Evolutionary conservation across 1,139 yeast genomes (phyloP).

Genomic region (Geotrichum aggregatum): DNA sequence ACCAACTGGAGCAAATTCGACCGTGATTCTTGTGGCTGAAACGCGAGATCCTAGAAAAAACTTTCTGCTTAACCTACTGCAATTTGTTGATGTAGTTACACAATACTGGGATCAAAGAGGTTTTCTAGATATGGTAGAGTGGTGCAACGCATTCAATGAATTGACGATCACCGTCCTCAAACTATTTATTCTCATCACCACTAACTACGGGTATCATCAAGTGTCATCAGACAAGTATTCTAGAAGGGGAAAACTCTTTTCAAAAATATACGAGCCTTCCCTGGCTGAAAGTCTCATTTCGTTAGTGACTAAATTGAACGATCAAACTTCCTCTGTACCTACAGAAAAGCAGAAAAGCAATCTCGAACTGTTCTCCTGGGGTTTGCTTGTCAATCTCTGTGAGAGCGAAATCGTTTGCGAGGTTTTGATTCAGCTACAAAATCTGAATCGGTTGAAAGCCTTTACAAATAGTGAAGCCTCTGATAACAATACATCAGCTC

Average conservation of each 20-base stretch:
- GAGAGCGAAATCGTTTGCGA: conserved; percentile 19
- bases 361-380: conserved; percentile 24
- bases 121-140: not conserved
- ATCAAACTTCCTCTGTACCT: not conserved
- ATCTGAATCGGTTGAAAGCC: not conserved
- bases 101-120: conserved; percentile 5
- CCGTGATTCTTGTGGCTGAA: conserved; percentile 12
- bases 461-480: conserved; percentile 1
- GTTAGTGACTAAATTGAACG: conserved; percentile 6
- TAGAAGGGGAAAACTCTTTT: conserved; percentile 13
- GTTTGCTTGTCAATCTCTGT: conserved; percentile 25
- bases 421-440: conserved; percentile 5
- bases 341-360: conserved; percentile 10
- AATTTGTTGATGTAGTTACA: not conserved
- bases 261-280: conserved; percentile 11
- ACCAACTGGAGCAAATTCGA: not conserved
- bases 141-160: conserved; percentile 8
- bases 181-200: conserved; percentile 24
- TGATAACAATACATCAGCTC: not conserved
- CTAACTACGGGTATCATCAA: conserved; percentile 18
- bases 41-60: conserved; percentile 7
- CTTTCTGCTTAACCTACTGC: conserved; percentile 7
- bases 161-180: conserved; percentile 19
- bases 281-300: conserved; percentile 15
- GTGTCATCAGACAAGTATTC: conserved; percentile 7